These are phyloP conservation scores for Ustilago vetiveriae DNA, from an alignment of 1,284 basidiomycete genomes.

Conservation along the genomic window DNA sequence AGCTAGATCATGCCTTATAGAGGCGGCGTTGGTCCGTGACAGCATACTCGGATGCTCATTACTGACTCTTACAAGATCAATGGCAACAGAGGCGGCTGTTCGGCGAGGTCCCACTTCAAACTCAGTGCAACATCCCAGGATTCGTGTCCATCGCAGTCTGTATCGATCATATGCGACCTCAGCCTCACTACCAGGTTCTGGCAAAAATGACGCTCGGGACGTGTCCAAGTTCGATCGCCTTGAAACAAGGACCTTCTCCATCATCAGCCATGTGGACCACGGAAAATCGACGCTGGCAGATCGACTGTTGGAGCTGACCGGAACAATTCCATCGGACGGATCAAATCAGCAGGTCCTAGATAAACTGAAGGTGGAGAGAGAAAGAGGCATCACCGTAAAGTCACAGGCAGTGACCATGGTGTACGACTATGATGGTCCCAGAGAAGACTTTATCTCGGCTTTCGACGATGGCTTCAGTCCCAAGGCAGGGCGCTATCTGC, in stretches of 20 bases:
- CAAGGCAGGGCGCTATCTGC: constrained; percentile 69
- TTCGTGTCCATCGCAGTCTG: too few relatives aligned
- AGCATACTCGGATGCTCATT: neutral
- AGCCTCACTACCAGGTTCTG: neutral
- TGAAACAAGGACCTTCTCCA: constrained; percentile 62
- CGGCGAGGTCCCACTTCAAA: neutral
- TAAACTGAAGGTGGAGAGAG: constrained; percentile 88
- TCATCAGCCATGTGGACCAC: constrained; percentile 67
- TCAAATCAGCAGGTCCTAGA: constrained; percentile 65
- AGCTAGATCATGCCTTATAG: neutral
- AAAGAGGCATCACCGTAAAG: constrained; percentile 89
- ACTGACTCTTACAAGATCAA: too few relatives aligned
- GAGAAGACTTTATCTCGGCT: constrained; percentile 29
- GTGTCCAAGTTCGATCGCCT: constrained; percentile 44
- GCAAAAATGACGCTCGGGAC: constrained; percentile 9
- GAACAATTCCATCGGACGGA: constrained; percentile 61
- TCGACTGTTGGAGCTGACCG: constrained; percentile 64
- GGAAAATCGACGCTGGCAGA: constrained; percentile 67
- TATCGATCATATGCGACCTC: constrained; percentile 7
- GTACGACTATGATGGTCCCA: constrained; percentile 49
- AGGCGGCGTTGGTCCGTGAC: neutral
- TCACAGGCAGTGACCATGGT: constrained; percentile 66
- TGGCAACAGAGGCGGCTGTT: neutral
- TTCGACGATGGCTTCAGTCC: constrained; percentile 45
- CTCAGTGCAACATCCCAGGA: neutral